Percentiles rank a stretch among this genome's conserved stretches.
phyloP scores from a whole-genome alignment of 768 basidiomycete species.

The Trametes maxima region DNA sequence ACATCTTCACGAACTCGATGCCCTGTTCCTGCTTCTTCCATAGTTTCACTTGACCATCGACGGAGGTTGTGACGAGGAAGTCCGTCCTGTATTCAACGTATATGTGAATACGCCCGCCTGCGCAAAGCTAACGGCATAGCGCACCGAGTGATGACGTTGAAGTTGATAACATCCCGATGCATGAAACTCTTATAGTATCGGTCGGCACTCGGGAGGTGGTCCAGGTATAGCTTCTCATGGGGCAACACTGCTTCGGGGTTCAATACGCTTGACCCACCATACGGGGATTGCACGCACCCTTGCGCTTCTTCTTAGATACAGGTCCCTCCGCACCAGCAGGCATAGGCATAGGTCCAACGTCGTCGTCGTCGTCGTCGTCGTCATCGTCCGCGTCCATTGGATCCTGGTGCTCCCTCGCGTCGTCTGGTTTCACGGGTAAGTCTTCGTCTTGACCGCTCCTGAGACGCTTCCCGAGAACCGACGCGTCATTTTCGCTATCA shows the following conservation, averaged over 20 bases:
- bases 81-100: conserved; percentile 66
- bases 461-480: conserved; percentile 31
- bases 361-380: conserved; percentile 81
- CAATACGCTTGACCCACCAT: neutral
- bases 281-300: conserved; percentile 54
- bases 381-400: conserved; percentile 44
- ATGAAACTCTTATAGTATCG: conserved; percentile 98
- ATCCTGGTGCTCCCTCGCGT: conserved; percentile 20
- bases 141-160: conserved; percentile 85
- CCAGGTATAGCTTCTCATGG: conserved; percentile 90
- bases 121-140: conserved; percentile 27
- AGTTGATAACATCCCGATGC: conserved; percentile 93
- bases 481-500: conserved; percentile 27
- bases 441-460: conserved; percentile 23
- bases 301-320: conserved; percentile 64
- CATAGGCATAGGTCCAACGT: conserved; percentile 90
- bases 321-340: conserved; percentile 48
- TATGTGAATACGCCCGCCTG: neutral
- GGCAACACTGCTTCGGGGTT: conserved; percentile 67
- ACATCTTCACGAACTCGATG: conserved; percentile 98
- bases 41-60: conserved; percentile 95
- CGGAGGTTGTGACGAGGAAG: conserved; percentile 91
- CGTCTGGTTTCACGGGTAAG: conserved; percentile 15
- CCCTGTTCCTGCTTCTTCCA: conserved; percentile 98
- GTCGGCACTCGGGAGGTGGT: conserved; percentile 88